These are phyloP conservation scores for Stephanodiscus minutulus DNA, from an alignment of 108 stramenopile species.

Conservation along the genomic window DNA sequence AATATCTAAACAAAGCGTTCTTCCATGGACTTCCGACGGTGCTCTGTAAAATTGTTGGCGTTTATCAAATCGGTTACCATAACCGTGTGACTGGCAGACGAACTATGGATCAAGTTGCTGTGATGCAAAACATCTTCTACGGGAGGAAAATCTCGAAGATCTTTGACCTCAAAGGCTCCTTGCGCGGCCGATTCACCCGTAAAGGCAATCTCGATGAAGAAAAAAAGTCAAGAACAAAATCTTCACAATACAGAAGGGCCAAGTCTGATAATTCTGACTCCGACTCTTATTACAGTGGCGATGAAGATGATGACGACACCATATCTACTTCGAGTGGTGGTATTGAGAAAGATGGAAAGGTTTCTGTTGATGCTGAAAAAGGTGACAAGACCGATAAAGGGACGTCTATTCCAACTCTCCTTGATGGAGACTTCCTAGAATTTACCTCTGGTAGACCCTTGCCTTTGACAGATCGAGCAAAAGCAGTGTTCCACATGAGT, in stretches of 20 bases:
- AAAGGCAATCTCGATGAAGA: constrained; percentile 52
- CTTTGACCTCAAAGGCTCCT: constrained; percentile 96
- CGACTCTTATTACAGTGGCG: constrained; percentile 36
- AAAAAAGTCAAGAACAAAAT: constrained; percentile 24
- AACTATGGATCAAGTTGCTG: constrained; percentile 95
- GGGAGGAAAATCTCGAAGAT: constrained; percentile 85
- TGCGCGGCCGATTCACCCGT: constrained; percentile 90
- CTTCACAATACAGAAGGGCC: constrained; percentile 29
- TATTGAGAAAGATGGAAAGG: constrained; percentile 28
- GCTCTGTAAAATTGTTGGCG: constrained; percentile 95
- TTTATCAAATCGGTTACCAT: constrained; percentile 96
- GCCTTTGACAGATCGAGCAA: constrained; percentile 92
- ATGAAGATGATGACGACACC: constrained; percentile 42
- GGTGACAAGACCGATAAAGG: constrained; percentile 28
- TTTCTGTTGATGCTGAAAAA: constrained; percentile 20
- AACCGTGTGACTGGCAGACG: constrained; percentile 92
- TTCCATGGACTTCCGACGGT: constrained; percentile 95
- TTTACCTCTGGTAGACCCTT: constrained; percentile 91
- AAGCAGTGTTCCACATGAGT: constrained; percentile 92
- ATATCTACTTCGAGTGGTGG: constrained; percentile 20
- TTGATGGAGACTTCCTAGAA: constrained; percentile 97
- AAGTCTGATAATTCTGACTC: constrained; percentile 45
- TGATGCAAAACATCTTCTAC: constrained; percentile 90
- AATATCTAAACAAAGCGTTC: constrained; percentile 94
- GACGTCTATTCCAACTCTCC: constrained; percentile 59